Evolutionary conservation across 805 yeast genomes (phyloP), one percentile per base, ranked within the genome.

Genomic region (Cyberlindnera euphorbiae): DNA sequence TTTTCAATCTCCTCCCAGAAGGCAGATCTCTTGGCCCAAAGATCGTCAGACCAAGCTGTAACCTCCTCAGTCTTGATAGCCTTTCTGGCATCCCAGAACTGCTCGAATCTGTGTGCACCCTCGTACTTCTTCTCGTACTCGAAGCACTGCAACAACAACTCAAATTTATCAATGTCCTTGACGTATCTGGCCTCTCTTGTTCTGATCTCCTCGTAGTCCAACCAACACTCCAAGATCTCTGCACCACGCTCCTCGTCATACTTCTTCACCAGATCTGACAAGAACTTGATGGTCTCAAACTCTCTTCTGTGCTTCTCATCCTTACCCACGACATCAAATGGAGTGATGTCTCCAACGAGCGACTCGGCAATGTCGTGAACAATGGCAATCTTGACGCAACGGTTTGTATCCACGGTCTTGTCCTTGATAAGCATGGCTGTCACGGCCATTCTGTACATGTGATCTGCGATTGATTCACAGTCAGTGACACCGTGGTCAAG

Each of bases 341-440:
- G 93, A 2, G 95, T 88, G 33, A 90, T 85, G 58, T 90, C 98
- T 22, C 98, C 98, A 11, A 90, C 97, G 19, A 90, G 64, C 4
- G 89, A 60, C 66, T 90, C 98, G 9, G 97, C 96, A 51, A 90
- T 83, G 59, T 90, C 98, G 65, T 90, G 98, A 22, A 88, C 79
- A 27, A 88, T 66, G 1, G 96, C 88, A 36, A 90, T 88, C 60
- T 83, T 82, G 33, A 79, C 82, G 65, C 96, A 87, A 49, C 75
- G 75, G 41, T 73, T 70, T 17, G 73, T 66, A 59, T 84, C 77
- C 22, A 83, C 66, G 2, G 65, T 60, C n/a, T 60, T 59, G 33
- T 70, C 62, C 19, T 63, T 60, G 28, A 86, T 70, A 17, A 87
- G 59, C 82, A 88, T 75, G 16, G 90, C 69, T 28, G 87, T 76